Evolutionary conservation across 1,284 basidiomycete species (phyloP).

Genomic region (Flammula alnicola): DNA sequence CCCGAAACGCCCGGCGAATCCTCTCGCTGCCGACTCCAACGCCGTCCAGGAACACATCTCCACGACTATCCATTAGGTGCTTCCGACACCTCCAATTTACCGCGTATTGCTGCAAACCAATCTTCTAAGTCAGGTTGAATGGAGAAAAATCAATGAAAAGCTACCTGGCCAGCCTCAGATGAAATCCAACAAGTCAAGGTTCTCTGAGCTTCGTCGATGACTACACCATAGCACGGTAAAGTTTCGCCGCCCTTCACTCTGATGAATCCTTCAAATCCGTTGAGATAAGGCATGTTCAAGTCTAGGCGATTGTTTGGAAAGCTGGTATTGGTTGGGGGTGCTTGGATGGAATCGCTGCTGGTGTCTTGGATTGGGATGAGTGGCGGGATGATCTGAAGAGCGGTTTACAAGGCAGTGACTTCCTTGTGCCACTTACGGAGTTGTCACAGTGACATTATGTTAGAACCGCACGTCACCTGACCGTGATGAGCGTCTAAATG

Average conservation of each 20-base stretch:
- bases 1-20: background rate
- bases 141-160: background rate
- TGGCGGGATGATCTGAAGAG: too few relatives aligned
- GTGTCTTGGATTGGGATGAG: too few relatives aligned
- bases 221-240: background rate
- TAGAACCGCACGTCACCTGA: too few relatives aligned
- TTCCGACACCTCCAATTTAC: background rate
- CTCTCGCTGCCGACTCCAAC: background rate
- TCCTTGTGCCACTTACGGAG: too few relatives aligned
- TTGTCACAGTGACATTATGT: too few relatives aligned
- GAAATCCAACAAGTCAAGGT: conserved; percentile 1
- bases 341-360: too few relatives aligned
- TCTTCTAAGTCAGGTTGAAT: background rate
- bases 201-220: background rate
- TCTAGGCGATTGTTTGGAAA: too few relatives aligned
- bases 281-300: background rate
- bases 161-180: background rate
- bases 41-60: conserved; percentile 1
- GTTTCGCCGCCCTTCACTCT: background rate
- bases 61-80: background rate
- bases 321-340: too few relatives aligned
- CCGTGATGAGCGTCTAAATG: too few relatives aligned
- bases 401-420: too few relatives aligned
- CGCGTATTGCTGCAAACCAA: background rate
- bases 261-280: background rate